Conservation (phyloP, 805 yeast species). For the Kockiozyma suomiensis region DNA sequence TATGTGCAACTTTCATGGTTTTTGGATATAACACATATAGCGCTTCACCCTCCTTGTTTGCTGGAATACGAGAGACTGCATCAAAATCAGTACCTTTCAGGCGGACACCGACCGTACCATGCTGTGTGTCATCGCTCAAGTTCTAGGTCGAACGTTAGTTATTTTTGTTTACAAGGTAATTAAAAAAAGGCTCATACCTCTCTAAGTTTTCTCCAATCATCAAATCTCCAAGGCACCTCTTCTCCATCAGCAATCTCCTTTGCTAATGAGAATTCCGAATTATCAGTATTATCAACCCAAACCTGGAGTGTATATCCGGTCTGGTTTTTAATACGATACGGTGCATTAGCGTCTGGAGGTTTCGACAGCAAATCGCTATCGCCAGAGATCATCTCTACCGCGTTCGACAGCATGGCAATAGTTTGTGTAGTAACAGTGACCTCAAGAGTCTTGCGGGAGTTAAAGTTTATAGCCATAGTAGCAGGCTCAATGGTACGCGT, state of each 20-base stretch:
- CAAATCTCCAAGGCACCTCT: slow-evolving; percentile 81
- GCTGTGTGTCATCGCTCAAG: slow-evolving; percentile 29
- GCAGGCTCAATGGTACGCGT: slow-evolving; percentile 48
- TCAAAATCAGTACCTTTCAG: slow-evolving; percentile 60
- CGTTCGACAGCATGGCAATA: slow-evolving; percentile 72
- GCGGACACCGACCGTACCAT: slow-evolving; percentile 34
- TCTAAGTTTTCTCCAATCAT: slow-evolving; percentile 87
- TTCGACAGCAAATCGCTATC: slow-evolving; percentile 44
- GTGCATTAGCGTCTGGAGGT: slow-evolving; percentile 77
- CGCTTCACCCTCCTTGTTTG: slow-evolving; percentile 82
- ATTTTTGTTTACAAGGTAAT: not conserved
- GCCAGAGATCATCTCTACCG: slow-evolving; percentile 42
- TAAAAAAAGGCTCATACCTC: slow-evolving; percentile 49
- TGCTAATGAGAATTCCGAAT: slow-evolving; percentile 36
- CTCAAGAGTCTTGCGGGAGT: slow-evolving; percentile 77
- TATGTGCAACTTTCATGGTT: slow-evolving; percentile 62
- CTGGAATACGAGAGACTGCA: slow-evolving; percentile 59
- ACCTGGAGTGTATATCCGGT: slow-evolving; percentile 82
- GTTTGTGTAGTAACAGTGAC: slow-evolving; percentile 80
- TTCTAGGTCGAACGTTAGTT: slow-evolving; percentile 3
- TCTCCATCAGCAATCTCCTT: slow-evolving; percentile 50
- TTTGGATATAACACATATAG: slow-evolving; percentile 69
- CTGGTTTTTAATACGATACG: slow-evolving; percentile 77
- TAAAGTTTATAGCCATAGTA: slow-evolving; percentile 62
- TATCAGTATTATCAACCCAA: slow-evolving; percentile 65